Base-by-base conservation (phyloP, 1,139 yeast genomes). In the Yamadazyma atmosphaerica region DNA sequence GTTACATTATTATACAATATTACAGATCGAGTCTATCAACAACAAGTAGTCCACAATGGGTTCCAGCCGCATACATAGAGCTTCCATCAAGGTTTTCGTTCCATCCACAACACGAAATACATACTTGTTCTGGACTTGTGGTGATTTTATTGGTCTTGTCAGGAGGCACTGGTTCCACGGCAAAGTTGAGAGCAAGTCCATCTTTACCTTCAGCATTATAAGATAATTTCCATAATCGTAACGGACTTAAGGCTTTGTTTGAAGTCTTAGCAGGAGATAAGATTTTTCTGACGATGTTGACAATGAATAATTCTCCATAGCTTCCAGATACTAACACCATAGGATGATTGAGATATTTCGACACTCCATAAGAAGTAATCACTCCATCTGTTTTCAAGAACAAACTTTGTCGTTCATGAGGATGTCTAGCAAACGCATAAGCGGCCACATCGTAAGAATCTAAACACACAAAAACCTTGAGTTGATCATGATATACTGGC, bases 21-120 rank as follows among this genome's bases (percentile, higher is more conserved):
- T 19, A 35, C 21, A 33, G 21, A 13, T 26, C 73, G 36, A 83
- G 57, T 45, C 76, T 64, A 46, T 86, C 95, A 13, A 88, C 54
- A 1, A 88, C 65, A 7, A 88, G 50, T 18, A 88, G 51, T 0
- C 96, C 97, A 3, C 79, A 66, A 5, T 77, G 74, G 12, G 84
- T 74, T 1, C 81, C 81, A n/a, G 83, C 82, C 3, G 83, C 83
- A 58, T 74, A 84, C 57, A 76, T 68, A 12, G 81, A 79, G n/a
- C 80, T 79, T 24, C 72, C 72, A 1, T 47, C 41, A 1, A 58
- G 45, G 35, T 68, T 71, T 40, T 79, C 85, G 51, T 79, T 79
- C 90, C 95, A 86, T 8, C 77, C 73, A 1, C 81, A 42, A 5
- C 79, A 56, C 0, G 83, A 72, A 4, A 86, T 65, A 15, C 68